Evolutionary conservation across 495 filamentous ascomycete species (phyloP).

Genomic region (Penicillium pancosmium): DNA sequence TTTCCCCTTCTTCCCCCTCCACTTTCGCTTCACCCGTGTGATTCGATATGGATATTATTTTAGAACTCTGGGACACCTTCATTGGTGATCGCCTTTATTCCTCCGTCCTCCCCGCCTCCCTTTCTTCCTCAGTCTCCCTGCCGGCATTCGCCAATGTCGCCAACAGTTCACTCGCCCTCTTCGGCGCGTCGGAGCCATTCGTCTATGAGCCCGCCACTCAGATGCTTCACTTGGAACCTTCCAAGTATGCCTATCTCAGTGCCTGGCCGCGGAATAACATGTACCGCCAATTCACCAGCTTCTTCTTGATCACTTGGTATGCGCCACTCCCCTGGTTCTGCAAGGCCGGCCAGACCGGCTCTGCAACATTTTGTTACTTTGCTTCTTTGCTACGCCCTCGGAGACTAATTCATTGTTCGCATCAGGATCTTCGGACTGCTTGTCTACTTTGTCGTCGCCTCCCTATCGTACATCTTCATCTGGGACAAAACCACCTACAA

Average conservation of each 20-base stretch:
- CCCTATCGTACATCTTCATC: slow-evolving; percentile 86
- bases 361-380: neutral
- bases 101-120: slow-evolving; percentile 61
- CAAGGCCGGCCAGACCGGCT: too few relatives aligned
- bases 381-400: slow-evolving; percentile 2
- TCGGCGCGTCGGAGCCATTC: slow-evolving; percentile 50
- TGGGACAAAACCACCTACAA: slow-evolving; percentile 90
- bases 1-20: slow-evolving; percentile 6
- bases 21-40: neutral
- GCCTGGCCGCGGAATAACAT: slow-evolving; percentile 78
- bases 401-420: slow-evolving; percentile 9
- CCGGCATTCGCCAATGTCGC: slow-evolving; percentile 41
- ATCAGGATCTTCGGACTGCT: slow-evolving; percentile 79
- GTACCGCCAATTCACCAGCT: slow-evolving; percentile 71
- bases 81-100: slow-evolving; percentile 84
- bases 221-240: slow-evolving; percentile 70
- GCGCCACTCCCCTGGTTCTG: slow-evolving; percentile 19
- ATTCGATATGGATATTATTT: slow-evolving; percentile 79
- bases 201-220: slow-evolving; percentile 73
- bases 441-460: slow-evolving; percentile 82
- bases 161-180: slow-evolving; percentile 47
- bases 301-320: slow-evolving; percentile 87
- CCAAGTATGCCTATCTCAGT: slow-evolving; percentile 80
- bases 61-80: slow-evolving; percentile 84
- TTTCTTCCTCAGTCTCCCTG: slow-evolving; percentile 50